These are phyloP conservation scores for Arthrobotrys musiformis DNA, from an alignment of 2,329 filamentous ascomycete species.

Conservation along the genomic window DNA sequence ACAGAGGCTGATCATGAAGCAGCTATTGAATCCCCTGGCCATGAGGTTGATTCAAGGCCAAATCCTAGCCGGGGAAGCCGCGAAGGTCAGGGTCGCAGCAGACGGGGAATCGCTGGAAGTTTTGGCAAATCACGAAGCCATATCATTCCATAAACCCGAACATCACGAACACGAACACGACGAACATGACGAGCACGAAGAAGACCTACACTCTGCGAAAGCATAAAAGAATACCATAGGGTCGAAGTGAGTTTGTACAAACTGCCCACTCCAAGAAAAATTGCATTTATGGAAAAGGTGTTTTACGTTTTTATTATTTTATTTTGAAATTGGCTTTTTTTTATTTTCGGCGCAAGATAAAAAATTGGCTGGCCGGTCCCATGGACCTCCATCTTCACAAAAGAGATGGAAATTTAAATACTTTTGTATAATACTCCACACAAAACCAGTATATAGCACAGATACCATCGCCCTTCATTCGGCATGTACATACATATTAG, in stretches of 20 bases:
- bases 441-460: constrained; percentile 28
- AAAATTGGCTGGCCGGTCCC: not conserved
- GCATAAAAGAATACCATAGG: not conserved
- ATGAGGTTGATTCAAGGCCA: constrained; percentile 91
- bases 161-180: constrained; percentile 2
- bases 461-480: constrained; percentile 17
- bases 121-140: constrained; percentile 48
- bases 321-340: constrained; percentile 2
- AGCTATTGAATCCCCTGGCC: constrained; percentile 88
- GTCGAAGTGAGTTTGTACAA: too few relatives aligned
- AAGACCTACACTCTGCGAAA: constrained; percentile 2
- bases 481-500: constrained; percentile 24
- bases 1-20: constrained; percentile 87
- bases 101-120: constrained; percentile 72
- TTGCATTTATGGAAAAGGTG: not conserved
- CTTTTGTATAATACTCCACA: constrained; percentile 24
- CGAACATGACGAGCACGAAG: constrained; percentile 11
- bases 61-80: constrained; percentile 78
- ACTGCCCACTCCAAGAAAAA: not conserved
- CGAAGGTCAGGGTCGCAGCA: constrained; percentile 75
- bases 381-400: not conserved
- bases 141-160: constrained; percentile 10
- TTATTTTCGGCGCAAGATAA: constrained; percentile 7
- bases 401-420: not conserved
- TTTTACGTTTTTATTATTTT: not conserved